Evolutionary conservation across 192 early-diverging fungal genomes (phyloP).

Genomic region (Umbelopsis sp.): DNA sequence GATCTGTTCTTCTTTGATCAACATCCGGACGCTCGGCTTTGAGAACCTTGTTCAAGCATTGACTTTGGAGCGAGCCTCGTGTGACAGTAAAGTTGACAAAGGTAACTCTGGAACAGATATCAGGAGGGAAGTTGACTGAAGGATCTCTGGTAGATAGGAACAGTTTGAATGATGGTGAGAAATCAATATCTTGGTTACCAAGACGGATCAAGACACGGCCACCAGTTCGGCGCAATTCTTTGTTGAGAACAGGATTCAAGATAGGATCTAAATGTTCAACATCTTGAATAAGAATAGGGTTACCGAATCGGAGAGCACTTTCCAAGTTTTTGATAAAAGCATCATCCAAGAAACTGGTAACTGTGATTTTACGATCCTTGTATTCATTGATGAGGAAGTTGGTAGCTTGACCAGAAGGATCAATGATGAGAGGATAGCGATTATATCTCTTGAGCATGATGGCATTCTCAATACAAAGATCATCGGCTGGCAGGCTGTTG

Average conservation of each 20-base stretch:
- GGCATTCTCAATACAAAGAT: slow-evolving; percentile 97
- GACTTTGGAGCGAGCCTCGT: slow-evolving; percentile 91
- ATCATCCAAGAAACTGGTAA: slow-evolving; percentile 97
- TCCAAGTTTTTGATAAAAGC: slow-evolving; percentile 98
- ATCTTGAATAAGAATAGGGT: slow-evolving; percentile 95
- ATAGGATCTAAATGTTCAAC: slow-evolving; percentile 98
- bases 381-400: slow-evolving; percentile 86
- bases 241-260: slow-evolving; percentile 97
- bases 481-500: slow-evolving; percentile 83
- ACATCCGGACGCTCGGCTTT: slow-evolving; percentile 96
- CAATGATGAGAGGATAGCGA: slow-evolving; percentile 96
- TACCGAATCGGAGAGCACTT: slow-evolving; percentile 97
- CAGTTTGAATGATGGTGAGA: slow-evolving; percentile 94
- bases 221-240: slow-evolving; percentile 93
- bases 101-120: slow-evolving; percentile 95
- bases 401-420: slow-evolving; percentile 94
- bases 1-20: slow-evolving; percentile 87
- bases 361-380: slow-evolving; percentile 84
- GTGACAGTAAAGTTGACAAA: slow-evolving; percentile 99
- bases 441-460: slow-evolving; percentile 95
- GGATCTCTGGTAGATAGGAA: slow-evolving; percentile 96
- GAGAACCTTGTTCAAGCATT: slow-evolving; percentile 96
- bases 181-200: slow-evolving; percentile 98
- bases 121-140: slow-evolving; percentile 91
- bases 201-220: slow-evolving; percentile 94